A percentile compares a stretch with the other conserved stretches of the same genome.
Conservation (phyloP, 2,329 filamentous ascomycete species). For the Colletotrichum neosansevieriae region DNA sequence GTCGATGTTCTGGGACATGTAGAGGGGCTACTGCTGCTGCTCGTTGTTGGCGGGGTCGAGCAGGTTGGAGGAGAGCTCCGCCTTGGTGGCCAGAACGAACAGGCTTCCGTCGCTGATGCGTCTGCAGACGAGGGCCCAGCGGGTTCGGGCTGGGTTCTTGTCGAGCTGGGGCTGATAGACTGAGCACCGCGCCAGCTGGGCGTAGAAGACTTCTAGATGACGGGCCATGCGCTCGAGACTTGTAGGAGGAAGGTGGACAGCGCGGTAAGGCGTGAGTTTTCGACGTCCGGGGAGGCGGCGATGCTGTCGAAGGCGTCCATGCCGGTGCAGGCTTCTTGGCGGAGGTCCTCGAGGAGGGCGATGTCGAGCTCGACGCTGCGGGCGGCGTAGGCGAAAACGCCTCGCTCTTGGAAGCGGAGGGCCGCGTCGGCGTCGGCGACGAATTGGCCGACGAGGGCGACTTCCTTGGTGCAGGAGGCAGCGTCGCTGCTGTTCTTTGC, state of each 20-base stretch:
- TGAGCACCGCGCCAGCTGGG: conserved; percentile 60
- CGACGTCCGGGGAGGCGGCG: conserved; percentile 50
- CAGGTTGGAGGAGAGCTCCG: conserved; percentile 47
- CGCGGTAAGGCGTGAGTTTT: conserved; percentile 53
- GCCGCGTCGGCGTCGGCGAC: conserved; percentile 59
- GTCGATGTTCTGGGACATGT: conserved; percentile 51
- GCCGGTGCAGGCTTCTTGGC: conserved; percentile 63
- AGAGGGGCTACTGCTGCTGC: conserved; percentile 26
- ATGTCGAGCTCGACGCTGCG: conserved; percentile 64
- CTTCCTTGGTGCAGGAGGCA: conserved; percentile 58
- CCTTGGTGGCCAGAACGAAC: conserved; percentile 59
- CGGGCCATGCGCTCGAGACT: conserved; percentile 65
- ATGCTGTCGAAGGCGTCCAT: conserved; percentile 67
- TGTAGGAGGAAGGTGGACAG: conserved; percentile 62
- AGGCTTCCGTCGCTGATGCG: conserved; percentile 63
- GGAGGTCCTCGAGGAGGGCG: conserved; percentile 63
- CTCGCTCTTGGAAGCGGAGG: conserved; percentile 61
- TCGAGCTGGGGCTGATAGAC: conserved; percentile 65
- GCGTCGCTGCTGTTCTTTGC: conserved; percentile 60
- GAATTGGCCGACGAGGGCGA: conserved; percentile 63
- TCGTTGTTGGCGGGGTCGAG: conserved; percentile 35
- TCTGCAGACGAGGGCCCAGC: conserved; percentile 63
- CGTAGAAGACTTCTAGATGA: conserved; percentile 63
- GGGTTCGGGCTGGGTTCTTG: conserved; percentile 62
- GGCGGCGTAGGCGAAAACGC: conserved; percentile 62